Percentiles rank a stretch among this genome's conserved stretches.
phyloP scores from a whole-genome alignment of 371 early-diverging fungal species.

The Dinochytrium kinnereticum region DNA sequence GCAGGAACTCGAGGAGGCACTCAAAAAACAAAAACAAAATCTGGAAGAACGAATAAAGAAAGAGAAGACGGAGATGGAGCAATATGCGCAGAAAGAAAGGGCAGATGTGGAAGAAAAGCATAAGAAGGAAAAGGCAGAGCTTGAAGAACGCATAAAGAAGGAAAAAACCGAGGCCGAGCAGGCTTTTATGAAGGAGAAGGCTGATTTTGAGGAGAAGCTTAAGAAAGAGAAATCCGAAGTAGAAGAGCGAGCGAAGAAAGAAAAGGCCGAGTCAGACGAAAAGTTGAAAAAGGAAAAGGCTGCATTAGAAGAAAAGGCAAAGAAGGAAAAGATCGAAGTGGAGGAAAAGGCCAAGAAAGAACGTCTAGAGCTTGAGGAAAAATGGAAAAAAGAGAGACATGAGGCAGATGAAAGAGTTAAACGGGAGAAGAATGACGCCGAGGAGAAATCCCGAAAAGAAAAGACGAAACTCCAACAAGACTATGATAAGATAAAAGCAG shows the following conservation, averaged over 20 bases:
- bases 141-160: slow-evolving; percentile 31
- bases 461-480: slow-evolving; percentile 33
- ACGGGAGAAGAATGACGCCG: slow-evolving; percentile 12
- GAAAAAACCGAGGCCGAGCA: slow-evolving; percentile 29
- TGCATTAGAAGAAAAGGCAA: slow-evolving; percentile 11
- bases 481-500: slow-evolving; percentile 40
- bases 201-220: slow-evolving; percentile 30
- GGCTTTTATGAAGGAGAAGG: slow-evolving; percentile 35
- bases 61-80: slow-evolving; percentile 24
- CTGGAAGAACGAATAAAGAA: slow-evolving; percentile 11
- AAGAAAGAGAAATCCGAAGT: slow-evolving; percentile 32
- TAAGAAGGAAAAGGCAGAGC: slow-evolving; percentile 25
- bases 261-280: slow-evolving; percentile 14
- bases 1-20: slow-evolving; percentile 20
- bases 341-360: slow-evolving; percentile 14
- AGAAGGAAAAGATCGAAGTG: slow-evolving; percentile 14
- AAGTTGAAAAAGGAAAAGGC: slow-evolving; percentile 1
- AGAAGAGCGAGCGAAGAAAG: background rate
- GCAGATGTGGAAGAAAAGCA: slow-evolving; percentile 29
- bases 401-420: background rate
- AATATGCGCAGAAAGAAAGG: slow-evolving; percentile 23
- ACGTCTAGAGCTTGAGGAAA: background rate
- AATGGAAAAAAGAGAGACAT: slow-evolving; percentile 11
- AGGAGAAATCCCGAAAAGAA: slow-evolving; percentile 24
- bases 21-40: slow-evolving; percentile 12